Base-by-base conservation (phyloP, 2,329 filamentous ascomycete species). In the Uncinocarpus reesii region DNA sequence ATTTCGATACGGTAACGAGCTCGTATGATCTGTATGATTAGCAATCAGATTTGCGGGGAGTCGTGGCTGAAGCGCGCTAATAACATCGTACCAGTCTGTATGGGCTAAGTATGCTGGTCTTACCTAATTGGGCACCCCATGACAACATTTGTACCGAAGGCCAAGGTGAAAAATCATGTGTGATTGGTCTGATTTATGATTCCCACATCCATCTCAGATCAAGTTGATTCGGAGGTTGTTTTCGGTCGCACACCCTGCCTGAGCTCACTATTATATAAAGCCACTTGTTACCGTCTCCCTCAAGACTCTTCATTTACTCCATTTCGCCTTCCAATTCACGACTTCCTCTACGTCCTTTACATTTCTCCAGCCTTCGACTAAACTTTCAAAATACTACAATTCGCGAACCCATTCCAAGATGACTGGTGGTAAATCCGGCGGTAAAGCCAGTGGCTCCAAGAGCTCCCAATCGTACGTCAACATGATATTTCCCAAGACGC, bases 361-460 rank as follows among this genome's bases (percentile, higher is more conserved):
- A n/a, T n/a, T n/a, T n/a, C n/a, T n/a, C n/a, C n/a, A n/a, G n/a
- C n/a, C n/a, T n/a, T n/a, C n/a, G n/a, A n/a, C n/a, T n/a, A n/a
- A n/a, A n/a, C n/a, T n/a, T n/a, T n/a, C n/a, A n/a, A n/a, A n/a
- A n/a, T n/a, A n/a, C n/a, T n/a, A n/a, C n/a, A n/a, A n/a, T n/a
- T n/a, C n/a, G n/a, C n/a, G n/a, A n/a, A n/a, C n/a, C n/a, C n/a
- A n/a, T n/a, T n/a, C n/a, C 83, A 95, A 86, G 85, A 98, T 98
- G 92, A 94, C 92, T 87, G 90, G 90, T 81, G 90, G 92, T 75
- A 98, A 98, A 78, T 95, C 90, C 77, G 92, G 92, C 75, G 92
- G 92, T 83, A 96, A 96, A 84, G 89, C 90, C 78, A 90, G 85
- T 77, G 88, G 89, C 77, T 84, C 85, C 78, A 98, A 98, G 87